Evolutionary conservation across 495 filamentous ascomycete species (phyloP).

Genomic region (Hypoxylon fuscum): DNA sequence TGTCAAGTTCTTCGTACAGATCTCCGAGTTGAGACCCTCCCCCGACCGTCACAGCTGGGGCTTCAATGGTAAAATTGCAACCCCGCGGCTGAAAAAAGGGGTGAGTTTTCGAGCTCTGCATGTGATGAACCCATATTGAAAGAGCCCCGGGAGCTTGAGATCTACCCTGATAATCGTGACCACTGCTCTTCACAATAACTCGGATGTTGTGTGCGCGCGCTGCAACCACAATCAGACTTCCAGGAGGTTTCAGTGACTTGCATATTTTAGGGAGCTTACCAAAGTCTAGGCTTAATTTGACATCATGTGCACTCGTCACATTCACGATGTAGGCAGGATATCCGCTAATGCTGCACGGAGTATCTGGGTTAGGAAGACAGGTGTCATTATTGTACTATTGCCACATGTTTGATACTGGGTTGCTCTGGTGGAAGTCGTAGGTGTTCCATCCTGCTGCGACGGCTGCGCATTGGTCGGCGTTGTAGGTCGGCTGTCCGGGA

Average conservation of each 20-base stretch:
- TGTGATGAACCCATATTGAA: slow-evolving; percentile 61
- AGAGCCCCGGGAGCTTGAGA: slow-evolving; percentile 59
- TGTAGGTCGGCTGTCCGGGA: slow-evolving; percentile 45
- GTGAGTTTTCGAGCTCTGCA: slow-evolving; percentile 51
- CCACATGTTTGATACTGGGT: slow-evolving; percentile 53
- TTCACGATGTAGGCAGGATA: slow-evolving; percentile 62
- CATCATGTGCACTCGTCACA: slow-evolving; percentile 50
- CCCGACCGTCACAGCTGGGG: slow-evolving; percentile 49
- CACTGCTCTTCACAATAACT: slow-evolving; percentile 69
- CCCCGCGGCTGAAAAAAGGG: slow-evolving; percentile 49
- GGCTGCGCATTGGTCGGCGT: slow-evolving; percentile 45
- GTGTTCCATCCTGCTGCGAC: slow-evolving; percentile 47
- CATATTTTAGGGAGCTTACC: slow-evolving; percentile 29
- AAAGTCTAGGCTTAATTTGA: slow-evolving; percentile 55
- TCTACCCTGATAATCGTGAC: slow-evolving; percentile 67
- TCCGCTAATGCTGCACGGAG: slow-evolving; percentile 51
- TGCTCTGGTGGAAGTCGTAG: slow-evolving; percentile 48
- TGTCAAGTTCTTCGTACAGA: slow-evolving; percentile 44
- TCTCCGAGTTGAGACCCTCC: slow-evolving; percentile 51
- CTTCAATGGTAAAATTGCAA: slow-evolving; percentile 47
- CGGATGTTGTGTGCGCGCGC: slow-evolving; percentile 64
- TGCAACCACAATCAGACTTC: no score
- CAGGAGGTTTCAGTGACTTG: no score
- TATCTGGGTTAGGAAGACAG: slow-evolving; percentile 50
- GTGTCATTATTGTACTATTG: slow-evolving; percentile 56